Percentiles rank a stretch among this genome's conserved stretches.
Conservation (phyloP, 805 yeast genomes). For the Ogataea pignaliae region DNA sequence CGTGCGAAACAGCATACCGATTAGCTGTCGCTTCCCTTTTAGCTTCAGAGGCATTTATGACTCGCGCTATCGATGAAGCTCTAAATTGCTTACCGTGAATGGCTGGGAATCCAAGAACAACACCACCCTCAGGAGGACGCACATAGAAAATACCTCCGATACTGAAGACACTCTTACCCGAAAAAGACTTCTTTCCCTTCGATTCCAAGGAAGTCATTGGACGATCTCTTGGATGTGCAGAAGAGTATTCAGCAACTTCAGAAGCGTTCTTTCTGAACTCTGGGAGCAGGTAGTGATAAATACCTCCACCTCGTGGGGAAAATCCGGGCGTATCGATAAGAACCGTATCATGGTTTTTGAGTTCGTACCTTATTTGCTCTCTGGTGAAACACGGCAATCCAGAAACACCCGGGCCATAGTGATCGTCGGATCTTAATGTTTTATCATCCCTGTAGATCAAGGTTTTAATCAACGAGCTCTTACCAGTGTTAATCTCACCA, state of each 20-base stretch:
- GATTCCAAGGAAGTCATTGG: slow-evolving; percentile 4
- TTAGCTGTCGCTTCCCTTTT: slow-evolving; percentile 23
- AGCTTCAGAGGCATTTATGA: slow-evolving; percentile 22
- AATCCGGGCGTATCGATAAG: slow-evolving; percentile 49
- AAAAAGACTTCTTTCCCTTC: slow-evolving; percentile 13
- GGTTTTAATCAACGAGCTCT: slow-evolving; percentile 54
- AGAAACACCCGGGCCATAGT: slow-evolving; percentile 43
- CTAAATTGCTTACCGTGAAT: slow-evolving; percentile 38
- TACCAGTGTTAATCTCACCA: slow-evolving; percentile 70
- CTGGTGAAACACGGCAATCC: slow-evolving; percentile 72
- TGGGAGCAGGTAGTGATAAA: slow-evolving; percentile 25
- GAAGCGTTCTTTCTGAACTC: slow-evolving; percentile 3
- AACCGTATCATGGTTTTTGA: slow-evolving; percentile 20
- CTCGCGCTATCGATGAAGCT: slow-evolving; percentile 31
- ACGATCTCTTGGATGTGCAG: slow-evolving; percentile 4
- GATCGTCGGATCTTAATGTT: slow-evolving; percentile 20
- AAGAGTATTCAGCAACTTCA: slow-evolving; percentile 6
- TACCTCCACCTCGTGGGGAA: slow-evolving; percentile 23
- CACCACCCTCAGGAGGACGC: slow-evolving; percentile 46
- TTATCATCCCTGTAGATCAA: slow-evolving; percentile 25
- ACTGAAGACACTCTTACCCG: slow-evolving; percentile 29
- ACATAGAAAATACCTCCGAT: slow-evolving; percentile 62
- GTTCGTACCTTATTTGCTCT: slow-evolving; percentile 37
- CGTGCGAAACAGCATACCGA: slow-evolving; percentile 15
- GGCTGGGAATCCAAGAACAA: slow-evolving; percentile 44